phyloP scores from a whole-genome alignment of 495 filamentous ascomycete species.

The Hypoxylon perforatum region DNA sequence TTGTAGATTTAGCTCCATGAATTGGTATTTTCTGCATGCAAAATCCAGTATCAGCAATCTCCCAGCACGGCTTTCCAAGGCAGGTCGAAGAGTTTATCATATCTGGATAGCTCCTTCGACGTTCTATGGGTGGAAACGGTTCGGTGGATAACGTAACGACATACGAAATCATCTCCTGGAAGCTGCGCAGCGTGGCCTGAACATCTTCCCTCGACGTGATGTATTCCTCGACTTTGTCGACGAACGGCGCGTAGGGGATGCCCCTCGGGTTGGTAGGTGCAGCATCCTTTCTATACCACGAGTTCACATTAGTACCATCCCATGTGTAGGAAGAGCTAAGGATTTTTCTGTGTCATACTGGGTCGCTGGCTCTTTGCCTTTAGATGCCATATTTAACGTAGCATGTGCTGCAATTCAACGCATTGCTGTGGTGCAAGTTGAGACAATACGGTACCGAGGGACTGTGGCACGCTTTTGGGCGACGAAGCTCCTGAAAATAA shows the following conservation, averaged over 20 bases:
- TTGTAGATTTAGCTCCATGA: constrained; percentile 96
- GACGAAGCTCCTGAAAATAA: constrained; percentile 11
- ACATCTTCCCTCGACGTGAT: constrained; percentile 87
- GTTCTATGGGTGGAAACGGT: background rate
- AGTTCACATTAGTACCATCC: constrained; percentile 5
- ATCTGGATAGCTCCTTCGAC: too few relatives aligned
- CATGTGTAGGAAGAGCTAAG: background rate
- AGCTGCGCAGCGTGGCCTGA: constrained; percentile 86
- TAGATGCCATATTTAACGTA: constrained; percentile 44
- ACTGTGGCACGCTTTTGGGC: too few relatives aligned
- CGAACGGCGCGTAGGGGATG: constrained; percentile 94
- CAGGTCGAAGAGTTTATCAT: constrained; percentile 14
- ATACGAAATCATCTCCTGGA: constrained; percentile 99
- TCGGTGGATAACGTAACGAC: constrained; percentile 35
- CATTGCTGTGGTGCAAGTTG: constrained; percentile 20
- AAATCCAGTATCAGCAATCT: constrained; percentile 18
- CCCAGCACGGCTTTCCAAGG: background rate
- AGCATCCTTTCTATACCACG: constrained; percentile 58
- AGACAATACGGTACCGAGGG: background rate
- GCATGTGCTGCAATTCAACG: constrained; percentile 8
- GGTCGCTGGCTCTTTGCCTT: constrained; percentile 47
- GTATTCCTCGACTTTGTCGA: constrained; percentile 96
- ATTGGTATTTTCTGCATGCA: constrained; percentile 87
- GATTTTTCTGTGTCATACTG: constrained; percentile 31
- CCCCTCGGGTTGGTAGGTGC: constrained; percentile 86